Evolutionary conservation across 192 early-diverging fungal species (phyloP).

Genomic region (Backusella parvicylindrica): DNA sequence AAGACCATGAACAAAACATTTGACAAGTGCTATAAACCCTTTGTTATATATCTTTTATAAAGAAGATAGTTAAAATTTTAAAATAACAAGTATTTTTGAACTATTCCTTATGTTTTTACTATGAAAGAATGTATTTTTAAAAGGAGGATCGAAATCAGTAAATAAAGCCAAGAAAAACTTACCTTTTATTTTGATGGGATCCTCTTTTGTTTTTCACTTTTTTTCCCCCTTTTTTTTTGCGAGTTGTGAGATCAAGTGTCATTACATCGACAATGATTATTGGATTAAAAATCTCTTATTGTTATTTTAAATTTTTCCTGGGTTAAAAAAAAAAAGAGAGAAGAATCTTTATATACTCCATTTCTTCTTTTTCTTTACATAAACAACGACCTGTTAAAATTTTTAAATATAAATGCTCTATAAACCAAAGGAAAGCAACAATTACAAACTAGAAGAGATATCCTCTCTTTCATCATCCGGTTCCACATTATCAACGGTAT

Average conservation of each 20-base stretch:
- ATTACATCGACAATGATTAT: background rate
- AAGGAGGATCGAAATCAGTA: background rate
- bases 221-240: background rate
- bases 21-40: background rate
- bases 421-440: background rate
- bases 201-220: background rate
- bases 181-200: background rate
- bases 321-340: background rate
- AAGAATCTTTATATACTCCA: background rate
- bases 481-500: background rate
- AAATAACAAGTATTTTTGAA: background rate
- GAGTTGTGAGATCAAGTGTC: slow-evolving; percentile 1
- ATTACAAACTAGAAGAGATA: background rate
- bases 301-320: background rate
- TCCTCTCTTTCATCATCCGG: background rate
- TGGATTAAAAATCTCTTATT: background rate
- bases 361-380: background rate
- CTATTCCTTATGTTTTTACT: background rate
- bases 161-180: background rate
- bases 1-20: background rate
- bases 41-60: background rate
- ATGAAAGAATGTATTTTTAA: background rate
- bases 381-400: no score
- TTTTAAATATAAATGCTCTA: background rate
- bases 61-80: background rate